Base-by-base conservation (phyloP, 116 monocot species). In the Trichopus zeylanicus region DNA sequence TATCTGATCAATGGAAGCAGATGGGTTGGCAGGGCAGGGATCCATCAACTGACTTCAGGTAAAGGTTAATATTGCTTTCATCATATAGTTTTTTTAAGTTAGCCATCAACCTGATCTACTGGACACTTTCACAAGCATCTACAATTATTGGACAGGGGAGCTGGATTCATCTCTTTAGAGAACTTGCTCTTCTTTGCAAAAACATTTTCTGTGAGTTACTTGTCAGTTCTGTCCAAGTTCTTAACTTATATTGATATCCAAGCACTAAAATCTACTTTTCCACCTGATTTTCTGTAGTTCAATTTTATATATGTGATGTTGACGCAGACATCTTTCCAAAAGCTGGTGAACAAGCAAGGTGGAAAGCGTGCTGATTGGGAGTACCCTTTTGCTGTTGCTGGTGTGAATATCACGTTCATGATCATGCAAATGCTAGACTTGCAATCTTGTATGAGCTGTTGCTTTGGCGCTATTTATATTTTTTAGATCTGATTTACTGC, bases 31-130 rank as follows among this genome's bases (percentile, higher is more conserved):
- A 93, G 72, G 93, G 93, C 25, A 84, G 70, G 61, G 88, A 93
- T 52, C 88, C 88, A 67, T 93, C 93, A n/a, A 93, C 93, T 28
- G 93, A 93, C 73, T 93, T 93, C 67, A 93, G 88, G 93, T 92
- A 63, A 8, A 16, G 0, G 1, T 53, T 8, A 11, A 23, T 27
- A 20, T 11, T 42, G 1, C 15, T 56, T 22, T 33, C 37, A 33
- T 33, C 32, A 33, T 33, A 33, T 33, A 8, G 8, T 33, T 33
- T 33, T 8, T 33, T 33, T 33, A 5, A 5, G 32, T 33, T 26
- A 29, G 0, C 26, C 9, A 31, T 13, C 55, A 21, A 16, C 11
- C 13, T 54, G 13, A 9, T 55, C 57, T 42, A n/a, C 16, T 53
- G 70, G 19, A n/a, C n/a, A n/a, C n/a, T n/a, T n/a, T n/a, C n/a